phyloP scores from a whole-genome alignment of 2,329 filamentous ascomycete species.

The Akanthomyces muscarius region DNA sequence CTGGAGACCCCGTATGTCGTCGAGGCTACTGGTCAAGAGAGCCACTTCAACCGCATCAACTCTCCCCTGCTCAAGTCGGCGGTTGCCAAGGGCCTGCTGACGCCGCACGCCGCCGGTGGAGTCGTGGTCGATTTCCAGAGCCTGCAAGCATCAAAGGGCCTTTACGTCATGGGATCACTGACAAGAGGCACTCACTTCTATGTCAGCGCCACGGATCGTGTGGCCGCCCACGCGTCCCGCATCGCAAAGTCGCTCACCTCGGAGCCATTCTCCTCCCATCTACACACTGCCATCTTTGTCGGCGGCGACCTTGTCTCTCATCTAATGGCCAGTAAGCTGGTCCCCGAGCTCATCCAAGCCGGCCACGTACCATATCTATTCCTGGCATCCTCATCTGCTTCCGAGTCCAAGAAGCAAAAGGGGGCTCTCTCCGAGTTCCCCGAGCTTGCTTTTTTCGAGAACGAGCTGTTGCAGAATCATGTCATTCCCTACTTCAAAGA shows the following conservation, averaged over 20 bases:
- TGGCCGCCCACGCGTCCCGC: conserved; percentile 14
- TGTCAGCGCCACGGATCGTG: conserved; percentile 15
- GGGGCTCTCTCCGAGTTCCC: not conserved
- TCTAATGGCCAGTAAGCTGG: conserved; percentile 13
- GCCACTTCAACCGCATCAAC: conserved; percentile 9
- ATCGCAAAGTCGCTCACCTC: conserved; percentile 10
- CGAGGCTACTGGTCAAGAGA: conserved; percentile 12
- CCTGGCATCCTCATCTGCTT: not conserved
- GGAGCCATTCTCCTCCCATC: not conserved
- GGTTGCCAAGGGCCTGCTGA: conserved; percentile 4
- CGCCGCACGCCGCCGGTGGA: conserved; percentile 9
- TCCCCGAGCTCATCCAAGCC: conserved; percentile 2
- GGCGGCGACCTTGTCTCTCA: conserved; percentile 8
- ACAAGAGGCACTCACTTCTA: conserved; percentile 16
- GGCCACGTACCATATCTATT: conserved; percentile 16
- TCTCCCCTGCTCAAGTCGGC: conserved; percentile 9
- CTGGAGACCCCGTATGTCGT: conserved; percentile 7
- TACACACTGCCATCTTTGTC: conserved; percentile 11
- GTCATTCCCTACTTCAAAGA: conserved; percentile 14
- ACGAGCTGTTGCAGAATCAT: conserved; percentile 7
- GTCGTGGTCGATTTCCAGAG: conserved; percentile 14
- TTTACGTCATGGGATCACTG: conserved; percentile 15
- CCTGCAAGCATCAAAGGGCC: not conserved
- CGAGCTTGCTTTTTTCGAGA: conserved; percentile 14
- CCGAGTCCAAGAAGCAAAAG: conserved; percentile 3